Conservation (phyloP, 2,329 filamentous ascomycete species). For the Aspergillus floridensis region DNA sequence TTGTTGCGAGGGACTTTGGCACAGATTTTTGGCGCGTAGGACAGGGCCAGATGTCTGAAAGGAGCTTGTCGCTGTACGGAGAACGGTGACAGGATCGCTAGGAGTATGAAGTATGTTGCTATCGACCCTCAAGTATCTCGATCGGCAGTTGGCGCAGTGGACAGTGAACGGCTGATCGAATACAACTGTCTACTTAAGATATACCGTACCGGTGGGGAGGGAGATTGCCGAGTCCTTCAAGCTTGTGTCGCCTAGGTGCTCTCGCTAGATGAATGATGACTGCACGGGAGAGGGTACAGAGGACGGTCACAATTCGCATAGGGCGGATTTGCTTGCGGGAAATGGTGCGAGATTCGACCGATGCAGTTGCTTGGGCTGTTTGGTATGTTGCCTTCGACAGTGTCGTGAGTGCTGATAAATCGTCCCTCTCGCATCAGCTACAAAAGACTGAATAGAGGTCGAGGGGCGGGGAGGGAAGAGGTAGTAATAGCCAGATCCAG, state of each 20-base stretch:
- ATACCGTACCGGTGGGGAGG: neutral
- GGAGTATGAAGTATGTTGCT: too few relatives aligned
- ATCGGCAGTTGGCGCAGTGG: neutral
- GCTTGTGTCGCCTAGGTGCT: too few relatives aligned
- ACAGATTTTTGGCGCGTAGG: neutral
- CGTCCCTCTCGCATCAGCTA: neutral
- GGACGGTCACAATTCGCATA: constrained; percentile 3
- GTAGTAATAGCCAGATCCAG: neutral
- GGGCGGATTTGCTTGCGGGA: constrained; percentile 2
- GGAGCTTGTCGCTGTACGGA: neutral
- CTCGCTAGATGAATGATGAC: too few relatives aligned
- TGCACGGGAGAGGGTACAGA: constrained; percentile 2
- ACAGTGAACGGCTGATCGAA: constrained; percentile 2
- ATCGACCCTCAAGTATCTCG: neutral
- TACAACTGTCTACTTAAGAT: constrained; percentile 4
- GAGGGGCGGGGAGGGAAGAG: neutral
- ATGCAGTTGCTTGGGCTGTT: constrained; percentile 11
- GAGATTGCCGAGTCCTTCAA: too few relatives aligned
- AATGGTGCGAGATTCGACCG: constrained; percentile 19
- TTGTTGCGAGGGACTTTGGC: neutral
- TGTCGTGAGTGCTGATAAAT: neutral
- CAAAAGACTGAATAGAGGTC: neutral
- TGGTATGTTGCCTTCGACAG: neutral
- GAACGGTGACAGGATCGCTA: neutral
- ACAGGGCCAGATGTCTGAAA: neutral